Conservation (phyloP, 495 filamentous ascomycete genomes). For the Penicillium longicatenatum region DNA sequence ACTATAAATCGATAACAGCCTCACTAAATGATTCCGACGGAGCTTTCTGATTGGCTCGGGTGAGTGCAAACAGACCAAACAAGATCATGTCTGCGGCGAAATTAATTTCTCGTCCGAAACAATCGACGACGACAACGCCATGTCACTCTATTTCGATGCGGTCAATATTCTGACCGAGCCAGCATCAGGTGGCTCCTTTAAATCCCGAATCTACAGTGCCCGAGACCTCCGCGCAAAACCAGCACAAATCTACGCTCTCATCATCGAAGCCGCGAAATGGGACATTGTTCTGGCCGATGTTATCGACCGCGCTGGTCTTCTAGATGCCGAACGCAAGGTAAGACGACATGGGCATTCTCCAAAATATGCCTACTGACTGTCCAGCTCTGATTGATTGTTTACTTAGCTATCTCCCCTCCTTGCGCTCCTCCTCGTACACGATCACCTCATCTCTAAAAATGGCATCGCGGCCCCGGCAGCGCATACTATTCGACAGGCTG, state of each 20-base stretch:
- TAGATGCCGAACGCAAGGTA: conserved; percentile 82
- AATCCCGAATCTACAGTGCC: conserved; percentile 71
- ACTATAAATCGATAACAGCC: background rate
- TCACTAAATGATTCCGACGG: background rate
- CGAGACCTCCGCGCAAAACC: conserved; percentile 71
- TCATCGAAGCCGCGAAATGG: conserved; percentile 88
- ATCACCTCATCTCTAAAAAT: conserved; percentile 75
- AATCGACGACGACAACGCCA: conserved; percentile 29
- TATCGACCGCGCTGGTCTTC: conserved; percentile 71
- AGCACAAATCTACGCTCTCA: conserved; percentile 82
- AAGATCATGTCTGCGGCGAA: conserved; percentile 6
- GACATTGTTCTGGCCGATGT: conserved; percentile 81
- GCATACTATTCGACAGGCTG: conserved; percentile 72
- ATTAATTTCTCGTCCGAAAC: conserved; percentile 15
- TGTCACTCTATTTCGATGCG: conserved; percentile 97
- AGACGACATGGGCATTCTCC: conserved; percentile 7
- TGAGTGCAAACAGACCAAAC: conserved; percentile 10
- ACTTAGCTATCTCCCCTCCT: conserved; percentile 76
- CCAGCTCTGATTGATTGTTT: conserved; percentile 17
- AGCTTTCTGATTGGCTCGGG: background rate
- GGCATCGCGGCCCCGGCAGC: conserved; percentile 76
- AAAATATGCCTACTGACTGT: conserved; percentile 42
- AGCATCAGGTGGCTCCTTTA: conserved; percentile 73
- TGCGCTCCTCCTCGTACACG: conserved; percentile 81
- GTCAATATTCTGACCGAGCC: conserved; percentile 68